These are phyloP conservation scores for Fennellomyces sp. DNA, from an alignment of 371 early-diverging fungal genomes.

Conservation along the genomic window DNA sequence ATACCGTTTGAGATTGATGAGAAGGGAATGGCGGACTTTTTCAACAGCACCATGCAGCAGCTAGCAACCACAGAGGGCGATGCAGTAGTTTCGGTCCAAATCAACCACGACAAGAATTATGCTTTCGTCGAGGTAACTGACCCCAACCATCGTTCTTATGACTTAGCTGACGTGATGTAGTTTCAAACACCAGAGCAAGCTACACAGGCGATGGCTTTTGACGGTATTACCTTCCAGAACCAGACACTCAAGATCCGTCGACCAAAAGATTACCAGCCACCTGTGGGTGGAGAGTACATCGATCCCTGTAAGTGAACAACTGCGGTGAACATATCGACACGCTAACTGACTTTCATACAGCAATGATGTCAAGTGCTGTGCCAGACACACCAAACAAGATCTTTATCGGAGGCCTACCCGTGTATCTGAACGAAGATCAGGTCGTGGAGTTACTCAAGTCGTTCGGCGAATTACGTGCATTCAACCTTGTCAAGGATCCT, in stretches of 20 bases:
- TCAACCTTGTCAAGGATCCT: conserved; percentile 90
- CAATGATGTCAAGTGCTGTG: conserved; percentile 53
- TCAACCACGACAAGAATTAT: conserved; percentile 92
- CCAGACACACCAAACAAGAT: conserved; percentile 93
- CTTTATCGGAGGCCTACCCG: conserved; percentile 92
- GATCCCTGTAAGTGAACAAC: no score
- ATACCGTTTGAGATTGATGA: conserved; percentile 85
- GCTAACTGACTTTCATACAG: not conserved
- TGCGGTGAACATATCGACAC: no score
- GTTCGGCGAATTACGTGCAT: conserved; percentile 92
- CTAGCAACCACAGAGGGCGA: conserved; percentile 61
- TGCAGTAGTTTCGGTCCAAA: conserved; percentile 80
- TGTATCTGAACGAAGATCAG: conserved; percentile 90
- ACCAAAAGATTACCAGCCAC: conserved; percentile 92
- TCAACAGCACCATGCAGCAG: conserved; percentile 84
- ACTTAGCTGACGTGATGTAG: conserved; percentile 32
- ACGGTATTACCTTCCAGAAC: conserved; percentile 87
- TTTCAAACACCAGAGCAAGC: conserved; percentile 91
- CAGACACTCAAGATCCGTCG: conserved; percentile 89
- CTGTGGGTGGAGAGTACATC: conserved; percentile 27
- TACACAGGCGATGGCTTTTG: conserved; percentile 89
- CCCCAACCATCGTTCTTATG: not conserved
- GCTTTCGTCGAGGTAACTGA: conserved; percentile 87
- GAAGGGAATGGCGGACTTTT: conserved; percentile 79
- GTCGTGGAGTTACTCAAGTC: conserved; percentile 90